Base-by-base conservation (phyloP, 2,329 filamentous ascomycete species). In the Calonectria leucothoes region DNA sequence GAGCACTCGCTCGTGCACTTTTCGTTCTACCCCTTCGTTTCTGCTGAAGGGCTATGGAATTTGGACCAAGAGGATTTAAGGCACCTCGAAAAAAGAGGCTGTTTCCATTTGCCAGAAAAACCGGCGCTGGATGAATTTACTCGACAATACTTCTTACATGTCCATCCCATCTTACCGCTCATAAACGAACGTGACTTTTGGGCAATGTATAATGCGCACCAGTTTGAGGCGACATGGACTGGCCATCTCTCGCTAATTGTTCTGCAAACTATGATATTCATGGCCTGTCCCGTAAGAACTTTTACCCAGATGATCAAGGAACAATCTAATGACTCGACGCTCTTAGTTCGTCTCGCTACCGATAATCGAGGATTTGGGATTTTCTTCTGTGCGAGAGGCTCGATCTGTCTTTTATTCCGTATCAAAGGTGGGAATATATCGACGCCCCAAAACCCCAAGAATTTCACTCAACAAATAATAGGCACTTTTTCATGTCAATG, bases 131-230 rank as follows among this genome's bases (percentile, higher is more conserved):
- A 79, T 57, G 73, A 78, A 25, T 71, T 80, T 29, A 25, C 78
- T 15, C 52, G 61, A 6, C 72, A 77, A 57, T 80, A 79, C 69
- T 80, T 80, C 39, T 51, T 76, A 2, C 75, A 79, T 31, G 71
- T 78, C 3, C 78, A 80, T 55, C 78, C 78, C 1, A 73, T 76
- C 37, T 57, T 79, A 12, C 78, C 78, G 1, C 17, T 80, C 8
- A 57, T 80, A 15, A 71, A 78, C 17, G 78, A 79, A 52, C 66
- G 66, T 12, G 69, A 77, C 7, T 78, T 79, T 48, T 77, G 75
- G 74, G 61, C 55, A 6, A 70, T 71, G n/a, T 78, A 84, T 31
- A 33, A 63, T 20, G 25, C 52, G 23, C 45, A 25, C 20, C 11
- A 42, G 14, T 33, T 20, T 23, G 65, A 57, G 29, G 57, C n/a